Evolutionary conservation across 177 flowering plant species (phyloP), one percentile per base, ranked within the genome.

Genomic region (Vitis hybrid): DNA sequence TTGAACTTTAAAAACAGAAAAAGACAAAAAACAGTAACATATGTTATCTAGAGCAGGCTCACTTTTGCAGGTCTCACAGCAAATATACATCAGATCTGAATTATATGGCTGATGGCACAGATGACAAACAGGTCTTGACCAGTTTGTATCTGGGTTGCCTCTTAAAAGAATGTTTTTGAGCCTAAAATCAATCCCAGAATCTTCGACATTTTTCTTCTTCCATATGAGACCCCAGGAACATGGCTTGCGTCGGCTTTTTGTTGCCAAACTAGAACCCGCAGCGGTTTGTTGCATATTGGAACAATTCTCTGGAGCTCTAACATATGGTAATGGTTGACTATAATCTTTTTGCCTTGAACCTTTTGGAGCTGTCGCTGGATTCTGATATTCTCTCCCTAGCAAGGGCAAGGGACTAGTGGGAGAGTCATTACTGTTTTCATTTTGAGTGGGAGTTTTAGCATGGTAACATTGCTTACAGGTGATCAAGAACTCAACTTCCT

Each of bases 11-110:
- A 24, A 4, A 56, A 48, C 35, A 72, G 12, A 56, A 17, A 18
- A 14, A 12, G 4, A 13, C 27, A 40, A 27, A 15, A 30, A 11
- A 6, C 11, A 24, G 52, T 21, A 48, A 35, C 27, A 11, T 40
- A 10, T 49, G 50, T 13, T 15, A 60, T 51, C 2, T n/a, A 11
- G 1, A 57, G 66, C 2, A 77, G 51, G 14, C 97, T 87, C 89
- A 96, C 99, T 56, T 64, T 61, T 51, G 83, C 99, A 96, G 58
- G 57, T 56, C 77, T 85, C 91, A 73, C 99, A 96, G 65, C 81
- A 69, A 61, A 96, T 84, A 80, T 96, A 96, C 85, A 84, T 87
- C 66, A 91, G 79, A 66, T 84, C 81, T 18, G 89, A 63, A 75
- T 86, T 81, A 76, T 94, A 94, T 17, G 91, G 83, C 76, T 85